phyloP scores from a whole-genome alignment of 257 asterid genomes.

The Solanum chiquidenum region DNA sequence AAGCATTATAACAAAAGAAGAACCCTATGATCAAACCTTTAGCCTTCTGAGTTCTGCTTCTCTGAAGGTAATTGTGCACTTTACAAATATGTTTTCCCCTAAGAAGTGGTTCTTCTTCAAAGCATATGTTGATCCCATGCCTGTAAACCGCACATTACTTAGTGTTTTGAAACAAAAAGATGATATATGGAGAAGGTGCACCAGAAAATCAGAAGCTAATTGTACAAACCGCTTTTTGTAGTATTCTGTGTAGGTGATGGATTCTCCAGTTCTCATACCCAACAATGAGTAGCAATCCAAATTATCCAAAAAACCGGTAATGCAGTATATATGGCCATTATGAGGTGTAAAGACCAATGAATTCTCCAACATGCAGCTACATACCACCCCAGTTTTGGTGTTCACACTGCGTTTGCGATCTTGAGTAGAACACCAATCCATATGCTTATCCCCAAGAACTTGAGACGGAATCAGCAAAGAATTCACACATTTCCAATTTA shows the following conservation, averaged over 20 bases:
- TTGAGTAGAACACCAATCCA: not conserved
- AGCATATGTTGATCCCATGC: conserved; percentile 38
- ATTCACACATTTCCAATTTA: conserved; percentile 48
- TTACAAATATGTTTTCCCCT: conserved; percentile 31
- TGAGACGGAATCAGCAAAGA: conserved; percentile 17
- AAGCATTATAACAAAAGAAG: not conserved
- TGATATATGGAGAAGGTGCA: not conserved
- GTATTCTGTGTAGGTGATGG: conserved; percentile 35
- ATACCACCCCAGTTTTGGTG: conserved; percentile 40
- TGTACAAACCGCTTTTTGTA: conserved; percentile 36
- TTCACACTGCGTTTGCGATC: conserved; percentile 16
- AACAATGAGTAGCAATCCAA: conserved; percentile 35
- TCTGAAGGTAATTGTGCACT: conserved; percentile 52
- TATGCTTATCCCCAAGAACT: conserved; percentile 4
- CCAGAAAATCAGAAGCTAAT: not conserved
- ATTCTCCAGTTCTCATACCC: conserved; percentile 22
- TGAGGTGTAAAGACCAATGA: conserved; percentile 71
- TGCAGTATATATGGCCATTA: conserved; percentile 41
- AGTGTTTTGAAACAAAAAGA: not conserved
- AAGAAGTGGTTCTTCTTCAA: conserved; percentile 37
- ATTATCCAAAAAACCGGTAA: conserved; percentile 33
- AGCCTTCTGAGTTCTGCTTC: conserved; percentile 22
- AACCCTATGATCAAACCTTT: conserved; percentile 31
- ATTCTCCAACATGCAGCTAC: conserved; percentile 50
- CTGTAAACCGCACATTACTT: conserved; percentile 21